Conservation (phyloP, 2,329 filamentous ascomycete genomes). For the Amauroascus niger region DNA sequence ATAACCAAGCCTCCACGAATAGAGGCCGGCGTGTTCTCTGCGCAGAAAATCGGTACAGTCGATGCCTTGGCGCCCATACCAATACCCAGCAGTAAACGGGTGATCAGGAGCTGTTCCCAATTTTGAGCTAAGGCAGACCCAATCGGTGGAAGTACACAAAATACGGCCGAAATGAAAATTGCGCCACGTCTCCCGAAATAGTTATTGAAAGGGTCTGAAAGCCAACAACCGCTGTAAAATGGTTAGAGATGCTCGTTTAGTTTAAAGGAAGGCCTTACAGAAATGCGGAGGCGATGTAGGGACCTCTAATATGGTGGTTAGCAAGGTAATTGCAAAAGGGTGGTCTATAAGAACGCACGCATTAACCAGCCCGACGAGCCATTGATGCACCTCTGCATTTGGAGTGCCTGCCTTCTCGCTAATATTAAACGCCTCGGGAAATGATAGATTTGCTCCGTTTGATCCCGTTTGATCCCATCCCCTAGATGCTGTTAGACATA, state of each 20-base stretch:
- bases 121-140: constrained; percentile 53
- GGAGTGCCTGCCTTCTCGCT: constrained; percentile 25
- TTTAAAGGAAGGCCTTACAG: constrained; percentile 31
- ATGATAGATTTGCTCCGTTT: constrained; percentile 46
- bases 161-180: constrained; percentile 54
- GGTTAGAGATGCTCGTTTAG: constrained; percentile 6
- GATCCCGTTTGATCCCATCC: constrained; percentile 47
- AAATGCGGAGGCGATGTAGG: constrained; percentile 45
- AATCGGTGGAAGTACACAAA: constrained; percentile 58
- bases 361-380: constrained; percentile 60
- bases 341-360: constrained; percentile 23
- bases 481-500: constrained; percentile 15
- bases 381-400: constrained; percentile 40
- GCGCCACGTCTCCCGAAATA: constrained; percentile 51
- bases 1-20: constrained; percentile 50
- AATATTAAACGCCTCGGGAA: constrained; percentile 41
- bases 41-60: constrained; percentile 47
- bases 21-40: constrained; percentile 47
- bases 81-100: constrained; percentile 49
- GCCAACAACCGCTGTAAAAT: constrained; percentile 48
- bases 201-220: constrained; percentile 55
- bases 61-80: constrained; percentile 55
- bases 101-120: constrained; percentile 50
- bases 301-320: constrained; percentile 30
- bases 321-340: constrained; percentile 14